These are phyloP conservation scores for Camellia sinensis DNA, from an alignment of 148 eudicot species.

Conservation along the genomic window DNA sequence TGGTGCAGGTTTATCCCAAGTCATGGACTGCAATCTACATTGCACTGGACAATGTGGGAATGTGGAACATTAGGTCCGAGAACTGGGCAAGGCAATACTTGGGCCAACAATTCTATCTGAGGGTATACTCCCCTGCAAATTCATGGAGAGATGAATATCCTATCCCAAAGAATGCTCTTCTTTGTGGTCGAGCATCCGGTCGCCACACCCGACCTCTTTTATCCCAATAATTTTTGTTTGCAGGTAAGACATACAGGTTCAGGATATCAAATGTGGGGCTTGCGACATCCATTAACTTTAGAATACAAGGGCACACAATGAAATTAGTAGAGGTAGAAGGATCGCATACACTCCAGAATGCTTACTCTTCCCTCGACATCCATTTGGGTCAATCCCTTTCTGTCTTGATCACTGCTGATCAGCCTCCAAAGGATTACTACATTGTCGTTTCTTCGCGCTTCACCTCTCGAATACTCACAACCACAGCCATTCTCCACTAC, in stretches of 20 bases:
- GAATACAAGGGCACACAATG: slow-evolving; percentile 88
- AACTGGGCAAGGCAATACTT: slow-evolving; percentile 42
- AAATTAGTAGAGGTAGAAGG: slow-evolving; percentile 90
- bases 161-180: slow-evolving; percentile 85
- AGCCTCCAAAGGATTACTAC: slow-evolving; percentile 77
- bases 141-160: slow-evolving; percentile 80
- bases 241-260: slow-evolving; percentile 88
- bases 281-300: slow-evolving; percentile 77
- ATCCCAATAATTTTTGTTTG: not conserved
- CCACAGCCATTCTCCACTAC: slow-evolving; percentile 81
- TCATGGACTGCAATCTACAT: too few relatives aligned
- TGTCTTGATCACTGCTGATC: slow-evolving; percentile 80
- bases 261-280: slow-evolving; percentile 92
- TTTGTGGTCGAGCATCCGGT: slow-evolving; percentile 79
- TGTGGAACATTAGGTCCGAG: slow-evolving; percentile 50
- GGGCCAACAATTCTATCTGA: slow-evolving; percentile 87
- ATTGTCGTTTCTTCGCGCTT: slow-evolving; percentile 73
- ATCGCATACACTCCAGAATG: slow-evolving; percentile 76
- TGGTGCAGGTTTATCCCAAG: too few relatives aligned
- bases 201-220: slow-evolving; percentile 43
- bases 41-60: too few relatives aligned
- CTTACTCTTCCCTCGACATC: slow-evolving; percentile 68
- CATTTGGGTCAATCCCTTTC: slow-evolving; percentile 92
- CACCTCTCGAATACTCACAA: slow-evolving; percentile 61
- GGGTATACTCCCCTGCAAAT: slow-evolving; percentile 57